Evolutionary conservation across 2,329 filamentous ascomycete species (phyloP).

Genomic region (Fusarium dimerum): DNA sequence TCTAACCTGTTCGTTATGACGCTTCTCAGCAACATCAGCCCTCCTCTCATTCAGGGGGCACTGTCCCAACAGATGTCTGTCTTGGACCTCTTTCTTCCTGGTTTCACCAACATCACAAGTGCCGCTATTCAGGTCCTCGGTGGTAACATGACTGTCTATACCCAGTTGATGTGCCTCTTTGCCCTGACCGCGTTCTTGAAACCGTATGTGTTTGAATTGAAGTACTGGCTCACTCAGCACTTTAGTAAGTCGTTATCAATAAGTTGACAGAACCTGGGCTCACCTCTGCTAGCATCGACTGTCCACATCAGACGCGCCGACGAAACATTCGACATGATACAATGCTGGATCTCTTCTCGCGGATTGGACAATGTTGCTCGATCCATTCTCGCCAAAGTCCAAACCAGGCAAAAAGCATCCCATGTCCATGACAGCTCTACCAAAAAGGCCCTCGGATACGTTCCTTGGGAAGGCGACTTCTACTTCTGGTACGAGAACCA

Average conservation of each 20-base stretch:
- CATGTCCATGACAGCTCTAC: background rate
- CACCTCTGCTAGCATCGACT: slow-evolving; percentile 6
- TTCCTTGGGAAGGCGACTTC: slow-evolving; percentile 3
- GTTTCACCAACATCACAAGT: slow-evolving; percentile 11
- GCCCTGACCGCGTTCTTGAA: slow-evolving; percentile 7
- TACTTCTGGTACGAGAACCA: slow-evolving; percentile 14
- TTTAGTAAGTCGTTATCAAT: slow-evolving; percentile 4
- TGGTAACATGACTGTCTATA: slow-evolving; percentile 8
- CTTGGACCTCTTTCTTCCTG: slow-evolving; percentile 9
- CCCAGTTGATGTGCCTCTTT: slow-evolving; percentile 11
- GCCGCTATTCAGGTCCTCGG: slow-evolving; percentile 1
- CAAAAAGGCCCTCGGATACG: slow-evolving; percentile 12
- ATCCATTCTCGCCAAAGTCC: background rate
- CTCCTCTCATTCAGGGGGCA: slow-evolving; percentile 6
- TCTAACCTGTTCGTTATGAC: slow-evolving; percentile 4
- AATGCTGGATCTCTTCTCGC: background rate
- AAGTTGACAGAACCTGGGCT: background rate
- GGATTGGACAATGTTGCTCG: background rate
- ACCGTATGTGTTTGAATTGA: slow-evolving; percentile 5
- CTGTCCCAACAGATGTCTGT: slow-evolving; percentile 7
- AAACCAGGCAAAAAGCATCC: background rate
- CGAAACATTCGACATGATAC: background rate
- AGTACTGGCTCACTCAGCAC: slow-evolving; percentile 5
- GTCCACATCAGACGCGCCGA: background rate
- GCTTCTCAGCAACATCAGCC: slow-evolving; percentile 7